Percentiles rank a stretch among this genome's conserved stretches.
Evolutionary conservation across 768 basidiomycete species (phyloP).

Genomic region (Boletus rufocinnamomeus): DNA sequence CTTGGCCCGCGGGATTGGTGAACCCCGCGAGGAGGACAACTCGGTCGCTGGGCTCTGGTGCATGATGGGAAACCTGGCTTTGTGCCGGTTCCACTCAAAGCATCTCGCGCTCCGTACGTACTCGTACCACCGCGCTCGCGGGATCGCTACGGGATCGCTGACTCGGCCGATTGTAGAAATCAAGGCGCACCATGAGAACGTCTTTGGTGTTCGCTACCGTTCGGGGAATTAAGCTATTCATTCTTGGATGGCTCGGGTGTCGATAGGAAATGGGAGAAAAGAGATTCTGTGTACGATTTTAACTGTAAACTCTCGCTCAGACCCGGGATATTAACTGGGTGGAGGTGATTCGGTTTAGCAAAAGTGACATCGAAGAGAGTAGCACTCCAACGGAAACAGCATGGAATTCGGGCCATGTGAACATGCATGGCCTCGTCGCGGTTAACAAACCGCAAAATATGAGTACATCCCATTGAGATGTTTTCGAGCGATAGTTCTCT

Average conservation of each 20-base stretch:
- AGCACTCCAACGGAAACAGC: not conserved
- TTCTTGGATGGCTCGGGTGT: not conserved
- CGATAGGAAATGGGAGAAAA: not conserved
- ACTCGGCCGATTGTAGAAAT: conserved; percentile 50
- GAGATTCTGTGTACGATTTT: not conserved
- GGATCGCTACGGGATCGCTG: not conserved
- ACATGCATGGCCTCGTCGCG: not conserved
- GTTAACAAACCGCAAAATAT: not conserved
- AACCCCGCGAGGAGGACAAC: conserved; percentile 26
- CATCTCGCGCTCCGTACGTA: conserved; percentile 64
- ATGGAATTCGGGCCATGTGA: not conserved
- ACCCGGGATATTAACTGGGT: not conserved
- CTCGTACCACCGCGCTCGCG: not conserved
- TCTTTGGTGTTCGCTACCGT: conserved; percentile 35
- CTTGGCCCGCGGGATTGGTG: conserved; percentile 49
- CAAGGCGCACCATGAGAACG: conserved; percentile 60
- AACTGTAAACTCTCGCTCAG: not conserved
- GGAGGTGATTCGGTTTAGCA: not conserved
- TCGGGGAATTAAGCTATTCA: not conserved
- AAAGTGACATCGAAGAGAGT: not conserved
- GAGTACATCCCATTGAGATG: not conserved
- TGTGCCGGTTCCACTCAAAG: conserved; percentile 68
- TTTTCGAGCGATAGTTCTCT: not conserved
- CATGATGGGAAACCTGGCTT: conserved; percentile 63
- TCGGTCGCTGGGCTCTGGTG: conserved; percentile 47